Evolutionary conservation across 108 stramenopile genomes (phyloP).

Genomic region (Pseudonitzschia multiseries): DNA sequence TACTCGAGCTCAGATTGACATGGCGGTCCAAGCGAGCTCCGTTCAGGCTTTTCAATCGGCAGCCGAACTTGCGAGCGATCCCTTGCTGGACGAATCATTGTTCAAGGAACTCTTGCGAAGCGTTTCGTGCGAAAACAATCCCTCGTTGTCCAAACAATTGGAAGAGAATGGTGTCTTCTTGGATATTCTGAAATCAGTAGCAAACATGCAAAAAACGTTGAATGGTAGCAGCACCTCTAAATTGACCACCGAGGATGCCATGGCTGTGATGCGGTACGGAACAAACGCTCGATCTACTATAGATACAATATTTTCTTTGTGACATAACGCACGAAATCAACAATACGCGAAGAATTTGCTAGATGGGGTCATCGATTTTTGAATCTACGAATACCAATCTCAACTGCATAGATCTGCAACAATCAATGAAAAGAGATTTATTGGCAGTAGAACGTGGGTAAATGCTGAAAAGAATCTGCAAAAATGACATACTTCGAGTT

Average conservation of each 20-base stretch:
- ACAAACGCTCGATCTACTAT: neutral
- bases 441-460: no score
- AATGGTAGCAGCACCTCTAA: neutral
- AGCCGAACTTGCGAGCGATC: slow-evolving; percentile 7
- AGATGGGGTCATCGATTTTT: no score
- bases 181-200: neutral
- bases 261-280: slow-evolving; percentile 11
- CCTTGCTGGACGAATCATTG: neutral
- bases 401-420: no score
- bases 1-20: slow-evolving; percentile 11
- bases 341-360: no score
- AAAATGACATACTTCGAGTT: no score
- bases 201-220: neutral
- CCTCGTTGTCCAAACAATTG: neutral
- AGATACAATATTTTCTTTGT: neutral
- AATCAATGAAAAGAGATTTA: no score
- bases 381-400: no score
- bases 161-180: neutral
- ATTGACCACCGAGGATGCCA: slow-evolving; percentile 12
- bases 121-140: neutral
- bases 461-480: no score
- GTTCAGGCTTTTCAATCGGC: slow-evolving; percentile 16
- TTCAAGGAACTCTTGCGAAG: neutral
- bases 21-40: slow-evolving; percentile 18
- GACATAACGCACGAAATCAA: no score